Conservation (phyloP, 1,284 basidiomycete genomes). For the Inonotus obliquus region DNA sequence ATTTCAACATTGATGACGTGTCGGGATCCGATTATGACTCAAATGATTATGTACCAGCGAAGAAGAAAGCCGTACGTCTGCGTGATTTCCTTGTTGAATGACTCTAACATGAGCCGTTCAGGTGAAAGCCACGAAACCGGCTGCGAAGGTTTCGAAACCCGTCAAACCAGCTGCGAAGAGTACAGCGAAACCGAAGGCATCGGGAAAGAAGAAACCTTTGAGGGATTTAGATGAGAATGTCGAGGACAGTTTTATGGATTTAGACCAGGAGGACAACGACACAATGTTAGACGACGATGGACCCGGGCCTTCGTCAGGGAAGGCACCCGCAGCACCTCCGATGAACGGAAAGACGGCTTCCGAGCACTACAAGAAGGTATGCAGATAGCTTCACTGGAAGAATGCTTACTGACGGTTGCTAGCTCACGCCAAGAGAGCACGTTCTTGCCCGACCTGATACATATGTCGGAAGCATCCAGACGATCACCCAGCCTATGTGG, state of each 20-base stretch:
- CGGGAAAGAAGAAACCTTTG: slow-evolving; percentile 67
- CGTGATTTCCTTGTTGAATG: slow-evolving; percentile 18
- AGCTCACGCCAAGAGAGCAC: slow-evolving; percentile 97
- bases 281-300: slow-evolving; percentile 38
- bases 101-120: slow-evolving; percentile 8
- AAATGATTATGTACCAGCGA: slow-evolving; percentile 56
- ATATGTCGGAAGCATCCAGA: slow-evolving; percentile 95
- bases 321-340: slow-evolving; percentile 28
- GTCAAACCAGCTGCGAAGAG: slow-evolving; percentile 36
- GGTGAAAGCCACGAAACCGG: slow-evolving; percentile 26
- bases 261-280: slow-evolving; percentile 34
- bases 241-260: slow-evolving; percentile 32
- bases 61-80: slow-evolving; percentile 49
- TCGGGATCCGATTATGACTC: slow-evolving; percentile 55
- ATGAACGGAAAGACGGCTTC: slow-evolving; percentile 82
- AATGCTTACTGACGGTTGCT: slow-evolving; percentile 9
- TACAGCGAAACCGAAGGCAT: slow-evolving; percentile 36
- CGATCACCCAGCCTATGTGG: slow-evolving; percentile 85
- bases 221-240: slow-evolving; percentile 58
- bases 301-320: slow-evolving; percentile 32
- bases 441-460: slow-evolving; percentile 96
- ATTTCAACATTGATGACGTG: slow-evolving; percentile 54
- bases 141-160: slow-evolving; percentile 22
- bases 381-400: slow-evolving; percentile 18
- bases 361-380: slow-evolving; percentile 89